Evolutionary conservation across 441 rosid species (phyloP).

Genomic region (Gossypium trilobum): DNA sequence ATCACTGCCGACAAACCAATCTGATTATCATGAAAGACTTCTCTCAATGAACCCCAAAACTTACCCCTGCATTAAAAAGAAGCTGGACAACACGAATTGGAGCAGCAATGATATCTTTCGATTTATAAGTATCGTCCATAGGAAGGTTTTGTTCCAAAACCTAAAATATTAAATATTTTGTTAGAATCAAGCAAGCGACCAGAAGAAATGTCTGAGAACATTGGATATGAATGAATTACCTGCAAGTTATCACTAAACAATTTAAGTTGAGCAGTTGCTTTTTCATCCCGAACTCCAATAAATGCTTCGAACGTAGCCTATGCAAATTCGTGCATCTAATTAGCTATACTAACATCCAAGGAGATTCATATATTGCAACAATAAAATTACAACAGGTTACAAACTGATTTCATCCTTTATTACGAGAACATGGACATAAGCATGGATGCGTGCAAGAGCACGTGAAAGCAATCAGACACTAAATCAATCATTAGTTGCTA

Average conservation of each 20-base stretch:
- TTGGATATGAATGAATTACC: slow-evolving; percentile 28
- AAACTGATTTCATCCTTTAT: neutral
- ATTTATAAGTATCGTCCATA: slow-evolving; percentile 63
- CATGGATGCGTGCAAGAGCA: neutral
- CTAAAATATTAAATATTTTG: slow-evolving; percentile 26
- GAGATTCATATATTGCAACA: slow-evolving; percentile 1
- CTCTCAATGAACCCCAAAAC: slow-evolving; percentile 22
- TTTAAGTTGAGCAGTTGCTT: slow-evolving; percentile 72
- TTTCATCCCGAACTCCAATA: slow-evolving; percentile 77
- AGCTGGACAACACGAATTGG: slow-evolving; percentile 90
- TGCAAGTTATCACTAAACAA: slow-evolving; percentile 79
- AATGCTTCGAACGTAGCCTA: slow-evolving; percentile 88
- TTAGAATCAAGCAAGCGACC: slow-evolving; percentile 13
- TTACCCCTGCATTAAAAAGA: slow-evolving; percentile 77
- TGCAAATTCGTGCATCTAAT: slow-evolving; percentile 12
- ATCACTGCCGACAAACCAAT: neutral
- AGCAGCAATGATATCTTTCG: slow-evolving; percentile 67
- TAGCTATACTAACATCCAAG: slow-evolving; percentile 10
- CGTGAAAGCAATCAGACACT: neutral
- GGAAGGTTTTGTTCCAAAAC: slow-evolving; percentile 85
- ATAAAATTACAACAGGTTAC: neutral
- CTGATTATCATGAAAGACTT: neutral
- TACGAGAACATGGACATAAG: neutral
- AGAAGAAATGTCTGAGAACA: slow-evolving; percentile 5
- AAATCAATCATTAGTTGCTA: neutral